Percentiles rank a stretch among this genome's conserved stretches.
Conservation (phyloP, 140 eudicot species). For the Oenanthe javanica region DNA sequence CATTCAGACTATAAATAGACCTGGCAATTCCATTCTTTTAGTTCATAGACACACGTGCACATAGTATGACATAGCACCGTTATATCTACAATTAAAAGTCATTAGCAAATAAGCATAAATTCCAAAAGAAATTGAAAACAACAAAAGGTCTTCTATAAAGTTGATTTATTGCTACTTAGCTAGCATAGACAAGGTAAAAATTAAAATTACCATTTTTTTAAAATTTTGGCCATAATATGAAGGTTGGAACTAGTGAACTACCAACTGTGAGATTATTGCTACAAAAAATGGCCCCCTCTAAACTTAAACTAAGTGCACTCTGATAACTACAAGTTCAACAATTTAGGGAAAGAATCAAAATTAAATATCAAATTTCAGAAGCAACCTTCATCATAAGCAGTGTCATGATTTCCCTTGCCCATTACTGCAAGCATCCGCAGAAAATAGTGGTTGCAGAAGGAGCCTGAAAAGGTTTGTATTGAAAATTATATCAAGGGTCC, state of each 20-base stretch:
- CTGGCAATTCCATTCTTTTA: neutral
- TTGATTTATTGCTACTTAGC: neutral
- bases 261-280: neutral
- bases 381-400: conserved; percentile 70
- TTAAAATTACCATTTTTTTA: too few species aligned
- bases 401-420: conserved; percentile 59
- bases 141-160: too few species aligned
- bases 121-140: too few species aligned
- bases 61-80: neutral
- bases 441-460: conserved; percentile 83
- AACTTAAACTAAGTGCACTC: neutral
- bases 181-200: too few species aligned
- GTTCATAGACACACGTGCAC: neutral
- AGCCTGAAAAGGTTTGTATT: conserved; percentile 35
- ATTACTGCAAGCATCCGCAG: conserved; percentile 69
- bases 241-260: neutral
- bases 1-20: neutral
- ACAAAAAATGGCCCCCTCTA: too few species aligned
- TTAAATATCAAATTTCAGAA: neutral
- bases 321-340: neutral
- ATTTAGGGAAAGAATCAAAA: neutral
- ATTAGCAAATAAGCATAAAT: too few species aligned
- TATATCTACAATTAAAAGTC: too few species aligned
- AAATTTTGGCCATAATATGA: neutral
- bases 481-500: neutral